phyloP scores from a whole-genome alignment of 1,139 yeast genomes.

The Lipomyces yarrowii region DNA sequence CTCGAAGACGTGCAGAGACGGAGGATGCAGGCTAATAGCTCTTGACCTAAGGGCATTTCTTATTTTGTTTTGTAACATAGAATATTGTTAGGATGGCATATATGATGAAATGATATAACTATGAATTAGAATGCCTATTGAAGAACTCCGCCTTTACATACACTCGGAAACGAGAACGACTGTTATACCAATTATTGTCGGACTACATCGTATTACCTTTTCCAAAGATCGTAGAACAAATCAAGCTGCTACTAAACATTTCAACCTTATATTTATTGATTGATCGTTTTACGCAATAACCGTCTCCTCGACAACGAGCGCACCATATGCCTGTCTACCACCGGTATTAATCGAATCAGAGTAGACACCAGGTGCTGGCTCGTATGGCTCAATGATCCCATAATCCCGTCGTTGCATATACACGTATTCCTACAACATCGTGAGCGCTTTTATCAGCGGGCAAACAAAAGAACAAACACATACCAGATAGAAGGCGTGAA shows the following conservation, averaged over 20 bases:
- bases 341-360: constrained; percentile 28
- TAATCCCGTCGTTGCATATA: constrained; percentile 27
- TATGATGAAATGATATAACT: background rate
- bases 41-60: background rate
- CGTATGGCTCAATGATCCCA: constrained; percentile 17
- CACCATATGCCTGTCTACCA: constrained; percentile 28
- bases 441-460: background rate
- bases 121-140: background rate
- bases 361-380: constrained; percentile 29
- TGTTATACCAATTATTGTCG: background rate
- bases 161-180: background rate
- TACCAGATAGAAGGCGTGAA: constrained; percentile 29
- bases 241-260: background rate
- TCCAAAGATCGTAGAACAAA: background rate
- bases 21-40: background rate
- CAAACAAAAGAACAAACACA: background rate
- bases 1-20: constrained; percentile 4
- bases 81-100: background rate
- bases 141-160: background rate
- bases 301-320: constrained; percentile 25
- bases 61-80: background rate
- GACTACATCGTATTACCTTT: background rate
- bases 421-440: constrained; percentile 17
- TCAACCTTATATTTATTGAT: background rate
- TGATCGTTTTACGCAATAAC: background rate